Base-by-base conservation (phyloP, 768 basidiomycete genomes). In the Suillus fuscotomentosus region DNA sequence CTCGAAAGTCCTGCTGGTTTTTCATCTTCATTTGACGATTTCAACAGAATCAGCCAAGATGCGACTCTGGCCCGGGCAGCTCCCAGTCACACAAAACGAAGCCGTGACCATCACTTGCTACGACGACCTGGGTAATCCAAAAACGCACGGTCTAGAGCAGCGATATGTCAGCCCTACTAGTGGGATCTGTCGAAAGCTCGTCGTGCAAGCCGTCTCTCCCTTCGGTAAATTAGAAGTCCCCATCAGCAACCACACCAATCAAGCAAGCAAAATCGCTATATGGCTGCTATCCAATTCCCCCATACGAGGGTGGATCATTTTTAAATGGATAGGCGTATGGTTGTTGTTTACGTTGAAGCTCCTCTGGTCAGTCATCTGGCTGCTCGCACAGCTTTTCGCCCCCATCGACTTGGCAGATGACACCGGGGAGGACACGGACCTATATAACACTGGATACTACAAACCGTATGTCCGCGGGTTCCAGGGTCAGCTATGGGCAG, bases 401-500 rank as follows among this genome's bases (percentile, higher is more conserved):
- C 56, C 24, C 7, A 42, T 59, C 22, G 56, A 59, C 5, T 17
- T 59, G 24, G 15, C 24, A 10, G 56, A 59, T 59, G 39, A 59
- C 17, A 10, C 39, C 13, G 56, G 56, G 14, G 56, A 59, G 17
- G 56, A 59, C 27, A 27, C 56, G 11, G 34, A 62, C 7, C 1
- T 48, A 9, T 24, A n/a, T 11, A 66, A 66, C 39, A 68, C 53
- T 11, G 62, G 62, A 7, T 38, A 43, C 10, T 62, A 62, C 62
- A 60, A 60, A 4, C 2, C 34, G 8, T 71, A 68, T 17, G 36
- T 27, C 14, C 60, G 65, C 5, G 56, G 68, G 1, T 71, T 64
- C 59, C 65, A 48, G 38, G 62, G 67, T 3, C 70, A 70, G 42
- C 47, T 70, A 53, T 70, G 70, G 70, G 65, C 70, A 24, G 70